These are phyloP conservation scores for Omphalea diandra DNA, from an alignment of 441 rosid genomes.

Conservation along the genomic window DNA sequence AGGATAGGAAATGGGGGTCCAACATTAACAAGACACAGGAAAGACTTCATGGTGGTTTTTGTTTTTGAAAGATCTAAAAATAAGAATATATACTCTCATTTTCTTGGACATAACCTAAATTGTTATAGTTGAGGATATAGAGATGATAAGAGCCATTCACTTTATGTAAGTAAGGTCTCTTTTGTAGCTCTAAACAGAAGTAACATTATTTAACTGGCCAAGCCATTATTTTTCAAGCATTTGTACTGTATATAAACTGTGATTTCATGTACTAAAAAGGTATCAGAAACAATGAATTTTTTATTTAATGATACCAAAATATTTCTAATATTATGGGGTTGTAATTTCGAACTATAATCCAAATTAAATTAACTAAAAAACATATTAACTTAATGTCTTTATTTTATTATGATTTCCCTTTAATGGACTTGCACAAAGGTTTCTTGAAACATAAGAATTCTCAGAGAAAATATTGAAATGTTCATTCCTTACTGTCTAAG, in stretches of 20 bases:
- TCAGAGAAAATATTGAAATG: no score
- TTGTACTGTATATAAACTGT: no score
- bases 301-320: neutral
- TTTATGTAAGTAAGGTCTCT: slow-evolving; percentile 41
- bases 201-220: slow-evolving; percentile 22
- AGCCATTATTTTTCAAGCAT: no score
- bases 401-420: no score
- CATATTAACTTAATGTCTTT: neutral
- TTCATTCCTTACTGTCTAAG: no score
- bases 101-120: neutral
- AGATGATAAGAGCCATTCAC: neutral
- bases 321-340: neutral
- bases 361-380: no score
- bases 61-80: neutral
- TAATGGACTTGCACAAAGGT: no score
- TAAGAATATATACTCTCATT: no score
- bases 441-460: no score
- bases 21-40: slow-evolving; percentile 22
- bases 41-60: slow-evolving; percentile 21
- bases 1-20: slow-evolving; percentile 8
- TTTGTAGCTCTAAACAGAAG: slow-evolving; percentile 30
- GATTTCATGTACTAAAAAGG: no score
- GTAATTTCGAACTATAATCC: no score
- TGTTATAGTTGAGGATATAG: neutral
- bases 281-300: no score